A percentile compares a stretch with the other conserved stretches of the same genome.
These are phyloP conservation scores for Jatropha curcas DNA, from an alignment of 345 rosid genomes.

Conservation along the genomic window DNA sequence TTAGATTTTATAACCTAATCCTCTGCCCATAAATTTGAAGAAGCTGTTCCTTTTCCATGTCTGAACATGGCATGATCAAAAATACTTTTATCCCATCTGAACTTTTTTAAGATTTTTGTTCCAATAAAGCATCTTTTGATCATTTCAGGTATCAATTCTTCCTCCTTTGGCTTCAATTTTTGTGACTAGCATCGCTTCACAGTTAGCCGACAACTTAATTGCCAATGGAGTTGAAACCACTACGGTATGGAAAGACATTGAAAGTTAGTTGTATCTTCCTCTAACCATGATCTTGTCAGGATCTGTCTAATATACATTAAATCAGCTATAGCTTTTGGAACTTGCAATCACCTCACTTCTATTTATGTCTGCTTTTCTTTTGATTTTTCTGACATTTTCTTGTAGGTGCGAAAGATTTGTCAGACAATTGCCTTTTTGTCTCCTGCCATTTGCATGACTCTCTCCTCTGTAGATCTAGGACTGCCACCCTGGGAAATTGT, in stretches of 20 bases:
- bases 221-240: conserved; percentile 80
- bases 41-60: not conserved
- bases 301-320: conserved; percentile 13
- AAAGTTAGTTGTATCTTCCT: conserved; percentile 8
- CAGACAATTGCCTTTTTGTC: conserved; percentile 85
- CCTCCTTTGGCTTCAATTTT: conserved; percentile 90
- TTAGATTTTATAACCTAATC: not conserved
- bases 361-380: not conserved
- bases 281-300: conserved; percentile 3
- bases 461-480: conserved; percentile 85
- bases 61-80: not conserved
- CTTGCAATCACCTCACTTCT: conserved; percentile 1
- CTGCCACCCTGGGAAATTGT: conserved; percentile 92
- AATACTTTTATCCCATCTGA: not conserved
- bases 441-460: conserved; percentile 87
- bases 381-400: conserved; percentile 10
- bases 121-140: not conserved
- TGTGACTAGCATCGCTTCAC: conserved; percentile 76
- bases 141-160: conserved; percentile 88
- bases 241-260: conserved; percentile 44
- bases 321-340: conserved; percentile 13
- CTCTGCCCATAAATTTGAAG: not conserved
- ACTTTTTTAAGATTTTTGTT: not conserved
- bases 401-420: conserved; percentile 89
- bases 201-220: conserved; percentile 80